Percentiles rank a stretch among this genome's conserved stretches.
Evolutionary conservation across 2,329 filamentous ascomycete species (phyloP).

Genomic region (Colletotrichum chlorophyti): DNA sequence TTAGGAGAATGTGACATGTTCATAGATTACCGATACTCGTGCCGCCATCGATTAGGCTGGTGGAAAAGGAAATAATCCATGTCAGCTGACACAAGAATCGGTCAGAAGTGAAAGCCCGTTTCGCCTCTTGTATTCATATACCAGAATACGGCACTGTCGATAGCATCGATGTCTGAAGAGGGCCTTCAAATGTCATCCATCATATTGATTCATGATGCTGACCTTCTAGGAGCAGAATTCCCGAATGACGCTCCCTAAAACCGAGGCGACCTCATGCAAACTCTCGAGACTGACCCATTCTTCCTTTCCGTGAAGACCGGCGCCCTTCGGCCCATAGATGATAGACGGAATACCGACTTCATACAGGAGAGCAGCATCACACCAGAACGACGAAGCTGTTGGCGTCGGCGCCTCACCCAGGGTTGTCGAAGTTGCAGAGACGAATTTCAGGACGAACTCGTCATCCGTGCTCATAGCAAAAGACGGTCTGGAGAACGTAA

Average conservation of each 20-base stretch:
- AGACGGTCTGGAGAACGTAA: constrained; percentile 49
- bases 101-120: no score
- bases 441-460: constrained; percentile 20
- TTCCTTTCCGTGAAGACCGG: constrained; percentile 56
- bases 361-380: constrained; percentile 55
- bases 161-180: no score
- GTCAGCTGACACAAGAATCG: no score
- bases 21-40: no score
- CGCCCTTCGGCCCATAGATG: constrained; percentile 53
- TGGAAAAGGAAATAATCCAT: no score
- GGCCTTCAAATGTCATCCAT: no score
- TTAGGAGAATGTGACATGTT: no score
- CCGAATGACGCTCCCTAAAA: constrained; percentile 34
- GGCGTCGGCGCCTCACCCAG: constrained; percentile 37
- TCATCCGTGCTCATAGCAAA: constrained; percentile 43
- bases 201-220: no score
- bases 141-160: no score
- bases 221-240: constrained; percentile 38
- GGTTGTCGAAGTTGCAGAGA: constrained; percentile 30
- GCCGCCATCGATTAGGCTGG: no score
- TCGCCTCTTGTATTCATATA: no score
- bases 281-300: constrained; percentile 57
- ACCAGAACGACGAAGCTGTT: constrained; percentile 50
- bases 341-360: constrained; percentile 52
- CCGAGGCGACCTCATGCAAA: constrained; percentile 40